A percentile compares a stretch with the other conserved stretches of the same genome.
phyloP scores from a whole-genome alignment of 768 basidiomycete species.

The Tylopilus intermedius region DNA sequence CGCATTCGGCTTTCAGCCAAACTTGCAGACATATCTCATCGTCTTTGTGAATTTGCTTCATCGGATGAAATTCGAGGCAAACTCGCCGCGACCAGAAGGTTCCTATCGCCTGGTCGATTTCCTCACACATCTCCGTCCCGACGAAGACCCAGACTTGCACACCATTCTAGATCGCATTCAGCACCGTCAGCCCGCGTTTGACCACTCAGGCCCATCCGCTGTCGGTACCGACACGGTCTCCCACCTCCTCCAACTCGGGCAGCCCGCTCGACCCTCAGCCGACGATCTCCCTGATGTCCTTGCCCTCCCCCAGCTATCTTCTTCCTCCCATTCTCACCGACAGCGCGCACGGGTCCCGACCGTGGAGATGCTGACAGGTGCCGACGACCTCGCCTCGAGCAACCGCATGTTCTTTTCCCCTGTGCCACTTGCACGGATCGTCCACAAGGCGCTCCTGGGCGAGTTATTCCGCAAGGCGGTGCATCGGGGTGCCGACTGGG shows the following conservation, averaged over 20 bases:
- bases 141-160: constrained; percentile 15
- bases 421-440: constrained; percentile 20
- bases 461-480: constrained; percentile 21
- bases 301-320: not conserved
- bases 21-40: constrained; percentile 36
- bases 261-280: not conserved
- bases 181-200: not conserved
- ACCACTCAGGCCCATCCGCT: constrained; percentile 1
- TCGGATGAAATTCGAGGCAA: constrained; percentile 25
- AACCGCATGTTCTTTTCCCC: constrained; percentile 14
- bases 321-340: not conserved
- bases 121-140: constrained; percentile 16
- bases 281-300: constrained; percentile 4
- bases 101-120: constrained; percentile 24
- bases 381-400: not conserved
- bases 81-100: not conserved
- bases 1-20: constrained; percentile 28
- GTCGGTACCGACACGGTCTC: constrained; percentile 16
- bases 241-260: constrained; percentile 21
- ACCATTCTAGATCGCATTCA: constrained; percentile 18
- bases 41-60: constrained; percentile 37
- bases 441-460: constrained; percentile 18
- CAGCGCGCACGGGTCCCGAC: constrained; percentile 11
- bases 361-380: constrained; percentile 15
- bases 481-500: constrained; percentile 16